Base-by-base conservation (phyloP, 768 basidiomycete genomes). In the Gloeostereum incarnatum region DNA sequence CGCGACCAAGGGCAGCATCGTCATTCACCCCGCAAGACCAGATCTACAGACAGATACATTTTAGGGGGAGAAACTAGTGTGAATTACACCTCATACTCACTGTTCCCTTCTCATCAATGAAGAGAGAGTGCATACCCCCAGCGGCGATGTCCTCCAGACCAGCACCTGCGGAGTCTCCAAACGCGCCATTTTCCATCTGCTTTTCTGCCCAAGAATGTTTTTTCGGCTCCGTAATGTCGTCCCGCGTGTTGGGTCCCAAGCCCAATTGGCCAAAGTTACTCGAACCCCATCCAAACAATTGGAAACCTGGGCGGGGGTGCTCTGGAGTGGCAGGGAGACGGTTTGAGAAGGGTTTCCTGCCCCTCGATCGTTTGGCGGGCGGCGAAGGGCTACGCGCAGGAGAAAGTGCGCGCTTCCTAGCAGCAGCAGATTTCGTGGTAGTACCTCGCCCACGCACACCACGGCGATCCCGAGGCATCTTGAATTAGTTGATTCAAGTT, bases 211-310 rank as follows among this genome's bases (percentile, higher is more conserved):
- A 88, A 0, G 58, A 44, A 54, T 88, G 91, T 40, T 79, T 72
- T 50, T 73, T 81, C 6, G 92, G 92, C 46, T 80, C 81, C 38
- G 69, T 60, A 40, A 83, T 69, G 57, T 94, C 89, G 41, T 67
- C 77, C 22, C 90, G 62, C 35, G 63, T 53, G 45, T 80, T 75
- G 3, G 78, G 76, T 25, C 94, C 94, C 66, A 94, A 75, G 22
- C 93, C 96, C 51, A 96, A 84, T 58, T 98, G 93, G 21, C 92
- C 93, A 62, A 91, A 90, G 58, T 94, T 92, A 19, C 91, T 92
- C 8, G 82, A 79, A 5, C 94, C 94, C 75, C 87, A 97, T 6
- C 75, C 81, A 46, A 92, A 94, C 13, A 92, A 66, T 29, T 81
- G 70, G 10, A 76, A 69, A 23, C 80, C 68, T 14, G 89, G 90